Percentiles rank a stretch among this genome's conserved stretches.
These are phyloP conservation scores for Malassezia globosa DNA, from an alignment of 1,284 basidiomycete genomes.

Conservation along the genomic window DNA sequence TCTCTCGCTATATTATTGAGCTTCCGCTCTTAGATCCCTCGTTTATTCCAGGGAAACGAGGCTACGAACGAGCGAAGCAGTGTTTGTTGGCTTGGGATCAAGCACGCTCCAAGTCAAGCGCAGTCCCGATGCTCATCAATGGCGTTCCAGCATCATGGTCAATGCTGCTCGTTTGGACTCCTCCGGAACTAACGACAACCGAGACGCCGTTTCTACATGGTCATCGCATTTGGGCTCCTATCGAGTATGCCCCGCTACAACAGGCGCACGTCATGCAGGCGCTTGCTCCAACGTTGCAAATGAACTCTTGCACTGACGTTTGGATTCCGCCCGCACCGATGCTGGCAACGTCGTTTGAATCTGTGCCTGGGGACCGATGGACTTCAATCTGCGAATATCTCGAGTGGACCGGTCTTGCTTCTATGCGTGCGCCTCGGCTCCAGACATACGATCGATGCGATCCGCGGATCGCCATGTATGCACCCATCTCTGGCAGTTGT, in stretches of 20 bases:
- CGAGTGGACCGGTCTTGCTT: conserved; percentile 8
- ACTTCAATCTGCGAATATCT: not conserved
- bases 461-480: conserved; percentile 1
- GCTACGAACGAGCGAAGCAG: conserved; percentile 29
- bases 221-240: conserved; percentile 1
- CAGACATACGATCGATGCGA: conserved; percentile 13
- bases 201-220: not conserved
- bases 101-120: conserved; percentile 6
- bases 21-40: conserved; percentile 30
- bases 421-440: conserved; percentile 4
- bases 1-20: conserved; percentile 34
- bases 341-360: no score
- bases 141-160: conserved; percentile 2
- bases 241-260: not conserved
- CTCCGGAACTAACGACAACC: conserved; percentile 1
- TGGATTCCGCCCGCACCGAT: conserved; percentile 8
- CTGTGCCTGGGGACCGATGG: not conserved
- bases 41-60: conserved; percentile 37
- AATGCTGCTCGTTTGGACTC: conserved; percentile 2
- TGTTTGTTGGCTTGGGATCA: conserved; percentile 32
- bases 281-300: not conserved
- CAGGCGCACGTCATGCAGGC: not conserved
- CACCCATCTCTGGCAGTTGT: not conserved
- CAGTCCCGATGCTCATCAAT: not conserved
- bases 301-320: not conserved